Evolutionary conservation across 1,284 basidiomycete genomes (phyloP).

Genomic region (Athelia psychrophila): DNA sequence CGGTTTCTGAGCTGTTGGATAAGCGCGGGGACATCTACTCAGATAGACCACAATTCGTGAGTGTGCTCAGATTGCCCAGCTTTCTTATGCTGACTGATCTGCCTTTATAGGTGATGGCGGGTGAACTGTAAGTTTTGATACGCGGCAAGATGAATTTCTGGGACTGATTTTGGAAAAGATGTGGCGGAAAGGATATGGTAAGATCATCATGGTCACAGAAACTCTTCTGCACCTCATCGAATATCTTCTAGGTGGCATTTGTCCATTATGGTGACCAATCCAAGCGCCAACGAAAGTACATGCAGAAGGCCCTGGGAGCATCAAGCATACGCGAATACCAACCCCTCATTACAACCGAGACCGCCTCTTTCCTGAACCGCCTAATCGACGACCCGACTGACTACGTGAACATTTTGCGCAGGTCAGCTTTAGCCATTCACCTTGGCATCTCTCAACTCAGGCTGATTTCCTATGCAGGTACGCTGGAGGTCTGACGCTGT

Average conservation of each 20-base stretch:
- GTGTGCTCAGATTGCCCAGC: background rate
- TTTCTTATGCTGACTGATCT: background rate
- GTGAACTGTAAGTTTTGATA: constrained; percentile 46
- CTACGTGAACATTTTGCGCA: constrained; percentile 41
- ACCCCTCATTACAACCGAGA: constrained; percentile 55
- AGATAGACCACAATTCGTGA: constrained; percentile 60
- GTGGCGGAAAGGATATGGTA: constrained; percentile 71
- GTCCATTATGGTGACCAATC: constrained; percentile 60
- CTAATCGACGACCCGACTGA: constrained; percentile 40
- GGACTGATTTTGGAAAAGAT: constrained; percentile 25
- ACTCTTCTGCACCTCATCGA: too few relatives aligned
- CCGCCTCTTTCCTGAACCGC: constrained; percentile 43
- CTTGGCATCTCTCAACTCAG: background rate
- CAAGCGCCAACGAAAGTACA: constrained; percentile 62
- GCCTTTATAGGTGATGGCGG: constrained; percentile 42
- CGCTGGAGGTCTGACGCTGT: constrained; percentile 58
- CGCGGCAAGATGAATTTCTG: background rate
- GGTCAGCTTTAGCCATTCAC: constrained; percentile 19
- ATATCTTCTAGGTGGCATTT: constrained; percentile 73
- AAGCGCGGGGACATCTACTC: constrained; percentile 68
- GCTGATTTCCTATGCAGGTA: constrained; percentile 33
- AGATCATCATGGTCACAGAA: too few relatives aligned
- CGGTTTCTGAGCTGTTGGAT: constrained; percentile 60
- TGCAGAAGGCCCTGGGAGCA: constrained; percentile 58
- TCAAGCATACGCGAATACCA: constrained; percentile 52